A percentile compares a stretch with the other conserved stretches of the same genome.
Evolutionary conservation across 768 basidiomycete species (phyloP).

Genomic region (Sporobolomyces pararoseus): DNA sequence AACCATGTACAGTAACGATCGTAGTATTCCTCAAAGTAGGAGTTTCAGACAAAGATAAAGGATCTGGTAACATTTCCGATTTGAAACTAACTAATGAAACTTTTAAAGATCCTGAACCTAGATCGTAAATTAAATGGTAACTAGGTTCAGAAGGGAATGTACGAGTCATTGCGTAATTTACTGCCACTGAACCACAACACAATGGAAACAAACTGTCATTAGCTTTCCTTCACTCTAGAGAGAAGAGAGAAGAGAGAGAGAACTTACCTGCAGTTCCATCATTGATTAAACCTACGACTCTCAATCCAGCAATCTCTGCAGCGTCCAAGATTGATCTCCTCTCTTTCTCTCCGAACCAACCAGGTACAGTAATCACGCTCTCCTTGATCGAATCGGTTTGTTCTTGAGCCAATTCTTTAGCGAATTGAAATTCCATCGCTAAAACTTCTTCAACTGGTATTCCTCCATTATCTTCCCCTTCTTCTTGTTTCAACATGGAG

Average conservation of each 20-base stretch:
- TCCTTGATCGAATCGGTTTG: slow-evolving; percentile 71
- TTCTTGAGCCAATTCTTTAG: slow-evolving; percentile 78
- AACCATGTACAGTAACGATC: slow-evolving; percentile 66
- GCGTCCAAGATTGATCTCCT: slow-evolving; percentile 88
- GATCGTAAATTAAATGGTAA: slow-evolving; percentile 88
- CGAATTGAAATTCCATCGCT: slow-evolving; percentile 88
- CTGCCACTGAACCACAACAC: slow-evolving; percentile 58
- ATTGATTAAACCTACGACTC: slow-evolving; percentile 75
- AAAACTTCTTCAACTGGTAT: slow-evolving; percentile 70
- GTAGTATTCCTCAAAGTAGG: slow-evolving; percentile 50
- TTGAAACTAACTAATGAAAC: slow-evolving; percentile 73
- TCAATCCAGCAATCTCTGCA: slow-evolving; percentile 82
- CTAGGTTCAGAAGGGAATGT: slow-evolving; percentile 67
- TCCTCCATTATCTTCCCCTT: too few relatives aligned
- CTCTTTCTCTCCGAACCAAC: slow-evolving; percentile 84
- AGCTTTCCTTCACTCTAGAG: too few relatives aligned
- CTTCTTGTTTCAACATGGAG: too few relatives aligned
- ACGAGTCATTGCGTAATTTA: slow-evolving; percentile 97
- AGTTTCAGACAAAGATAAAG: slow-evolving; percentile 47
- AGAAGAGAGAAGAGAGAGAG: background rate
- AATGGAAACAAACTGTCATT: background rate
- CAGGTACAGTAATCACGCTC: slow-evolving; percentile 78
- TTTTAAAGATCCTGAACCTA: slow-evolving; percentile 75
- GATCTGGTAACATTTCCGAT: slow-evolving; percentile 52
- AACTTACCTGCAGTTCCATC: slow-evolving; percentile 70